Conservation (phyloP, 805 yeast species). For the Saccharomycopsis guyanensis region DNA sequence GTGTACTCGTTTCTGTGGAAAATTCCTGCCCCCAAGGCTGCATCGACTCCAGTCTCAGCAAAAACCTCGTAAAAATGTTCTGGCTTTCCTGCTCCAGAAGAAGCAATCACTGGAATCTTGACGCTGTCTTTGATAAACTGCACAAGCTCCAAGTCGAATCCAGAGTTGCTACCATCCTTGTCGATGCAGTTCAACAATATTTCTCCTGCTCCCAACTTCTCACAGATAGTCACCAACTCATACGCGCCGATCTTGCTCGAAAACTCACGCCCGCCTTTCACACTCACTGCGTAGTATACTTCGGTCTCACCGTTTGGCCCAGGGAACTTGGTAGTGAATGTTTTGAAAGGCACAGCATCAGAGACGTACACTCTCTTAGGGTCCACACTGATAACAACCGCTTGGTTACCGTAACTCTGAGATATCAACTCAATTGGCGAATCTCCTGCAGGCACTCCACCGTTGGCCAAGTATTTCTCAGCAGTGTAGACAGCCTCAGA, state of each 20-base stretch:
- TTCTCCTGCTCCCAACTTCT: conserved; percentile 94
- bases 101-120: conserved; percentile 89
- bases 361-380: conserved; percentile 78
- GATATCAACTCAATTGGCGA: conserved; percentile 94
- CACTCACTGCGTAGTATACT: conserved; percentile 93
- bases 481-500: conserved; percentile 94
- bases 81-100: conserved; percentile 96
- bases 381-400: conserved; percentile 97
- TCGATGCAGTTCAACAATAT: conserved; percentile 89
- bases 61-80: conserved; percentile 87
- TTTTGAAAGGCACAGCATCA: conserved; percentile 54
- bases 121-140: conserved; percentile 70
- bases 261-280: conserved; percentile 90
- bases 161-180: conserved; percentile 93
- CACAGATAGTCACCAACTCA: conserved; percentile 84
- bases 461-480: conserved; percentile 61
- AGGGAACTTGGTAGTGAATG: conserved; percentile 52
- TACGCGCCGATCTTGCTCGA: conserved; percentile 83
- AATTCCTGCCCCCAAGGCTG: conserved; percentile 98
- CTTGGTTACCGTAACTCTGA: conserved; percentile 88
- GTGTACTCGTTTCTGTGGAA: conserved; percentile 93
- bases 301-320: conserved; percentile 88
- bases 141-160: conserved; percentile 83
- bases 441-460: conserved; percentile 54
- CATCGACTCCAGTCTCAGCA: conserved; percentile 75